phyloP scores from a whole-genome alignment of 805 yeast genomes.

The Kluyveromyces wickerhamii region DNA sequence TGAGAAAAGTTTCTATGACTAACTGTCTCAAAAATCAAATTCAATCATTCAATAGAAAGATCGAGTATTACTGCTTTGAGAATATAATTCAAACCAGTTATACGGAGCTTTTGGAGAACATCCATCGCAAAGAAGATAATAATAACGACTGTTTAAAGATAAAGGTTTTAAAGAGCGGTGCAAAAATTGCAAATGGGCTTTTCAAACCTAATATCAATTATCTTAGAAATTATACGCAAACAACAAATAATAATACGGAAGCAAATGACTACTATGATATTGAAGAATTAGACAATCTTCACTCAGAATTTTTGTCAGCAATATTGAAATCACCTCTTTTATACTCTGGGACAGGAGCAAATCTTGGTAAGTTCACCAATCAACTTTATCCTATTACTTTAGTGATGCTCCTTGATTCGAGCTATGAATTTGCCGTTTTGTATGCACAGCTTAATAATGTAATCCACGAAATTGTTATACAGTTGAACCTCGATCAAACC shows the following conservation, averaged over 20 bases:
- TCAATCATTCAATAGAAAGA: conserved; percentile 26
- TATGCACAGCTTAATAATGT: conserved; percentile 33
- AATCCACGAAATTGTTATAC: conserved; percentile 29
- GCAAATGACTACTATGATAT: conserved; percentile 33
- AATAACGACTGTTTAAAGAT: conserved; percentile 31
- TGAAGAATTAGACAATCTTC: conserved; percentile 40
- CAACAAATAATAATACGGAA: neutral
- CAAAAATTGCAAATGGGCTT: conserved; percentile 22
- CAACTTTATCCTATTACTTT: conserved; percentile 37
- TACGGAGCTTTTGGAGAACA: conserved; percentile 26
- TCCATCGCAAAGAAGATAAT: conserved; percentile 21
- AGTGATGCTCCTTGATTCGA: conserved; percentile 29
- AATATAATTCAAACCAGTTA: conserved; percentile 29
- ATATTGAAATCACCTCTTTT: conserved; percentile 8
- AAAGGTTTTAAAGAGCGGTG: conserved; percentile 17
- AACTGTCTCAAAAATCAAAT: conserved; percentile 29
- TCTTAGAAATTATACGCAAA: neutral
- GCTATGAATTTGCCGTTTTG: conserved; percentile 34
- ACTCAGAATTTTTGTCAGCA: conserved; percentile 26
- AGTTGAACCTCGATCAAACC: conserved; percentile 20
- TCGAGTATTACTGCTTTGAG: conserved; percentile 27
- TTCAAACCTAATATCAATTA: conserved; percentile 24
- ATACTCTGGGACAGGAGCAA: conserved; percentile 1
- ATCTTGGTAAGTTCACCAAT: conserved; percentile 32
- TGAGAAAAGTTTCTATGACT: conserved; percentile 23